phyloP scores from a whole-genome alignment of 208 protist species.

The Trypanosoma brucei region DNA sequence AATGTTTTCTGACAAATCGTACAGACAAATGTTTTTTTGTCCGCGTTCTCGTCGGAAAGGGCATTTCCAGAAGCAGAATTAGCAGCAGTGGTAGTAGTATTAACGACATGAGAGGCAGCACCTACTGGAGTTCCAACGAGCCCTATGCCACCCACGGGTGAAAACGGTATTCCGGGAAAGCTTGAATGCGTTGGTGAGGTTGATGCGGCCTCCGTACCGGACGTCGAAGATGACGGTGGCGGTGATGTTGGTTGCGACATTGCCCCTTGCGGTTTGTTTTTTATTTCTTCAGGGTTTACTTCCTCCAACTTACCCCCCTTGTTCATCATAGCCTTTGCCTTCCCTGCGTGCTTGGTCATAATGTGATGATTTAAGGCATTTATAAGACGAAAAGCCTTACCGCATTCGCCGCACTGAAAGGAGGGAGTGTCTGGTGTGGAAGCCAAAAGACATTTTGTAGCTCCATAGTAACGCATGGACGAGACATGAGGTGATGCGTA shows the following conservation, averaged over 20 bases:
- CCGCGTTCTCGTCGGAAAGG: constrained; percentile 28
- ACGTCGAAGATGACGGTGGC: constrained; percentile 1
- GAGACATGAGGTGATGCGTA: background rate
- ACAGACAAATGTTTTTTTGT: constrained; percentile 72
- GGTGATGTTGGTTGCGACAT: constrained; percentile 5
- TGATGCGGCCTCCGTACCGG: background rate
- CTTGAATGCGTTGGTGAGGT: background rate
- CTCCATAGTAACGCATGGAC: constrained; percentile 1
- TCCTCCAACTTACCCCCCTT: constrained; percentile 54
- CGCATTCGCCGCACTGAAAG: constrained; percentile 80
- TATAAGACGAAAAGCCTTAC: constrained; percentile 80
- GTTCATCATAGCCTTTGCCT: constrained; percentile 57
- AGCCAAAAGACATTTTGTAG: constrained; percentile 5
- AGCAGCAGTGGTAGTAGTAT: background rate
- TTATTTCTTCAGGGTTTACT: constrained; percentile 23
- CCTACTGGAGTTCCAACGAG: constrained; percentile 16
- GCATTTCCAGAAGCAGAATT: background rate
- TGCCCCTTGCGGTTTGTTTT: constrained; percentile 12
- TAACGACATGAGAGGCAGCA: no score
- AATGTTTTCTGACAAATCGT: constrained; percentile 88
- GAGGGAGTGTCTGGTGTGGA: constrained; percentile 27
- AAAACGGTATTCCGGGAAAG: constrained; percentile 25
- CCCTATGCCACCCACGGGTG: constrained; percentile 18
- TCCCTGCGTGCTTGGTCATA: constrained; percentile 74
- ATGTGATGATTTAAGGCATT: constrained; percentile 89